A percentile compares a stretch with the other conserved stretches of the same genome.
Conservation (phyloP, 1,139 yeast genomes). For the Nematodospora anomalae region DNA sequence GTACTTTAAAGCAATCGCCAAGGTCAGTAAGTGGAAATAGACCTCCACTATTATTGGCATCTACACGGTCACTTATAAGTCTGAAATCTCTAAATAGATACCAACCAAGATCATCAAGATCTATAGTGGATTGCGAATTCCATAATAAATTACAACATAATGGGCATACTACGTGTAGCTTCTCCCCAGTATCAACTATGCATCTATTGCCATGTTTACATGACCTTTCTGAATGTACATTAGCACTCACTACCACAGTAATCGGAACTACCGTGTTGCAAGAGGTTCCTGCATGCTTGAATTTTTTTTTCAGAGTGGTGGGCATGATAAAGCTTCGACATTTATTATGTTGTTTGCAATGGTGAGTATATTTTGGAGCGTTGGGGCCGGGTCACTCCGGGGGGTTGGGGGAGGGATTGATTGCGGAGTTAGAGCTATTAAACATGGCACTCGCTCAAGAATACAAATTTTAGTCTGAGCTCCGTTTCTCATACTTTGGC, state of each 20-base stretch:
- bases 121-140: constrained; percentile 12
- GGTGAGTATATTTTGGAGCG: constrained; percentile 31
- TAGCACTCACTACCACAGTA: constrained; percentile 36
- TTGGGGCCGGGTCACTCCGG: constrained; percentile 37
- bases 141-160: constrained; percentile 11
- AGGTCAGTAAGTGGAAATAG: constrained; percentile 11
- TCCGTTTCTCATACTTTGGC: constrained; percentile 31
- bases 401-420: constrained; percentile 29
- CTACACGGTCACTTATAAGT: constrained; percentile 25
- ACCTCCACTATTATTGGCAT: constrained; percentile 30
- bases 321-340: constrained; percentile 32
- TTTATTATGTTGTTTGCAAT: constrained; percentile 24
- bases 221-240: constrained; percentile 34
- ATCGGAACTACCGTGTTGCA: constrained; percentile 37
- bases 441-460: constrained; percentile 29
- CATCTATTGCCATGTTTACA: constrained; percentile 27
- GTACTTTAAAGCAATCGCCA: constrained; percentile 5
- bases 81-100: no score
- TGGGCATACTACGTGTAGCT: no score
- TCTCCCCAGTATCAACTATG: no score
- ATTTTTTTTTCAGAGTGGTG: constrained; percentile 31
- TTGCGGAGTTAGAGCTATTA: constrained; percentile 28
- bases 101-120: constrained; percentile 11
- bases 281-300: constrained; percentile 32
- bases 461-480: constrained; percentile 36